Evolutionary conservation across 345 rosid genomes (phyloP), one percentile per base, ranked within the genome.

Genomic region (Aegle marmelos): DNA sequence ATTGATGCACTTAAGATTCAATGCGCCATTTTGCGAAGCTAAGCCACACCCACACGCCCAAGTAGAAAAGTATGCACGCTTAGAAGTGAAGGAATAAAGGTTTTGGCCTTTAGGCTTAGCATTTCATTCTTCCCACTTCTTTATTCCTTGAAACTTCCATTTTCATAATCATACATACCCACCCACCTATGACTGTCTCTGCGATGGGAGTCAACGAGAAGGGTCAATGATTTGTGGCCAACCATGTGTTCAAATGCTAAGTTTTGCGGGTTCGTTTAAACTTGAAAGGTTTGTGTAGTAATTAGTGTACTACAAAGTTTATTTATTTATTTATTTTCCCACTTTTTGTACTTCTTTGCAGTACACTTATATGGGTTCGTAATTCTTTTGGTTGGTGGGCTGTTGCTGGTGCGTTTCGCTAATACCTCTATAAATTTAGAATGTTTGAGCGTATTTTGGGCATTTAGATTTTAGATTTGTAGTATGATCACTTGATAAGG

Each of bases 311-410:
- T 86, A 37, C 86, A 81, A 70, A 69, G 9, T 16, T 17, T 50
- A 0, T 6, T 13, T n/a, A n/a, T n/a, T n/a, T n/a, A n/a, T n/a
- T 6, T 1, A 37, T 50, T 50, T 50, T 17, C 53, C 6, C 5
- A 25, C 41, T 25, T 53, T 24, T 73, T 80, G 87, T 84, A 86
- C 84, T 79, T 57, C 85, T 50, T 64, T 80, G 80, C 37, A 79
- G 86, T 81, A 86, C 88, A 83, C 63, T 57, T 2, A 34, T 5
- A 64, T 65, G 63, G 33, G 22, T 17, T 67, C 31, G 19, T 54
- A 24, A 24, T 28, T 34, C 53, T 2, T 22, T 22, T 14, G 57
- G 56, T 73, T 60, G 76, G 76, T 27, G 45, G 63, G 22, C 63
- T n/a, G 78, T 75, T 34, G 59, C 34, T 28, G 11, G 30, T 58